Evolutionary conservation across 2,329 filamentous ascomycete species (phyloP), one percentile per base, ranked within the genome.

Genomic region (Nigrograna mackinnonii): DNA sequence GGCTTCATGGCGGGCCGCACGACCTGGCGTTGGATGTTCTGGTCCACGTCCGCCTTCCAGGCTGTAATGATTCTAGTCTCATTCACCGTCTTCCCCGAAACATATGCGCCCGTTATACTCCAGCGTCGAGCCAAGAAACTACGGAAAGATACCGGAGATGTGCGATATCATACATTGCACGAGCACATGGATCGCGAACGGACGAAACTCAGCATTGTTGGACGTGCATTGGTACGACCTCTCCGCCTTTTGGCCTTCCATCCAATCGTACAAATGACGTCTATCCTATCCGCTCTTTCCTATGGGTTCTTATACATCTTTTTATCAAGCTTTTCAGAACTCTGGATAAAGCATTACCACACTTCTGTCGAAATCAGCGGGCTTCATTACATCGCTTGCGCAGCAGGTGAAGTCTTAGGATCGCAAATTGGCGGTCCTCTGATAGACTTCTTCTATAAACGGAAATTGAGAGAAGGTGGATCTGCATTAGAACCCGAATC

Each of bases 121-220:
- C 35, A 44, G 16, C 44, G 67, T 67, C n/a, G 56, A 54, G 37
- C 54, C n/a, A 50, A 33, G 17, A 44, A 42, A 22, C 33, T 56
- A 4, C 49, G 56, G 4, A 40, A 48, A 60, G 82, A 89, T 44
- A 87, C 79, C 49, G 75, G 81, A 4, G 74, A 87, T 33, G 91
- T 84, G 75, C 94, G 87, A 85, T 57, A 57, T 36, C 46, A 54
- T 30, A 58, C 74, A 4, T 41, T 58, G 1, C 55, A 61, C 12
- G 58, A 60, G 21, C 58, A 71, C n/a, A 5, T 46, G 4, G 45
- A 44, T 16, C 41, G 36, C 9, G 13, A 43, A 6, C 45, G 41
- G 13, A 41, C 44, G 1, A 16, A 50, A 3, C 5, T 41, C 6
- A 86, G 80, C 55, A 41, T 47, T 7, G 55, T 77, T 48, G 42